Base-by-base conservation (phyloP, 352 stramenopile species). In the Phytopythium sindhum region DNA sequence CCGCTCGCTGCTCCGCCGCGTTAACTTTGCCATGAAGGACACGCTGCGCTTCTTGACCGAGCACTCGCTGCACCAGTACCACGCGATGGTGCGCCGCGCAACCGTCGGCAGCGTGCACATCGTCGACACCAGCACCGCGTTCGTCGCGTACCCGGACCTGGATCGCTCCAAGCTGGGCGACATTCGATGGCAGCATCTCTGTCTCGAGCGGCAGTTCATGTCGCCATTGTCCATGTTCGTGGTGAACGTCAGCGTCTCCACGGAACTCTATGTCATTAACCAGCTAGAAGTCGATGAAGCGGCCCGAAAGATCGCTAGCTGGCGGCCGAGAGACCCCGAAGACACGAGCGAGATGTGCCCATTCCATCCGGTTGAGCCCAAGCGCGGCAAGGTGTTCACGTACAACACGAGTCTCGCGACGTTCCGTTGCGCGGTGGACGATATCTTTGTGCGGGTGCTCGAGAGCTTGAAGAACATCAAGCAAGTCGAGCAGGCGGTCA, bases 401-500 rank as follows among this genome's bases (percentile, higher is more conserved):
- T 93, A 88, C 65, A 93, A 69, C 62, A 94, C 84, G 9, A 78
- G 70, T 23, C 88, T 90, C 23, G 51, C 64, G 1, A 82, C 73
- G 14, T 93, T 91, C 67, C 88, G 84, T 47, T 62, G 62, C 0
- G 67, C 78, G 1, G 70, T 94, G 9, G 56, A 87, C 29, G 83
- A 91, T 24, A 81, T 93, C 41, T 90, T 93, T 37, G 73, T 86
- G 57, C 92, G 89, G 29, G 91, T 89, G 68, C 69, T 92, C 8
- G 86, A 95, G 39, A 91, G 84, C 39, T 63, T 93, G 7, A 93
- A 92, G 66, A 83, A 81, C 54, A 93, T 95, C 66, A 91, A 90
- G 60, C 86, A 95, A 65, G 83, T 94, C 11, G 95, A 98, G 71
- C 83, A 96, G 42, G 73, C 82, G 26, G 91, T 98, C 31, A 98